Evolutionary conservation across 2,329 filamentous ascomycete species (phyloP).

Genomic region (Aspergillus costaricaensis): DNA sequence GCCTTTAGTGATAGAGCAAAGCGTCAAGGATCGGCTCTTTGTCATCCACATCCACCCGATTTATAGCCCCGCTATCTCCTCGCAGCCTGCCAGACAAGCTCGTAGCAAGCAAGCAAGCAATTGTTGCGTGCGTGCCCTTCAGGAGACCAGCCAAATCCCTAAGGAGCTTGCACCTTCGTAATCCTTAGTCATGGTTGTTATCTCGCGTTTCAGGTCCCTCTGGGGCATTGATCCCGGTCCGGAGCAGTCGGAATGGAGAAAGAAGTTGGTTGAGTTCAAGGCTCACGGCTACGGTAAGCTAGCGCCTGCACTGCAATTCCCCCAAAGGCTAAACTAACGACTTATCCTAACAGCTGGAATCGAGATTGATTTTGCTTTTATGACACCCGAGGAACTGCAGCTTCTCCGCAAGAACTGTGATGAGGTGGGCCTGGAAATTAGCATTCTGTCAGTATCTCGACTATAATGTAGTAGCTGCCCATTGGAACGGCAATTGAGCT

Average conservation of each 20-base stretch:
- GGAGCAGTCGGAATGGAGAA: constrained; percentile 22
- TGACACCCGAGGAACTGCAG: constrained; percentile 9
- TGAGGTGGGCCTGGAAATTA: constrained; percentile 21
- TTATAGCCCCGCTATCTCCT: no score
- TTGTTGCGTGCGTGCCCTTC: no score
- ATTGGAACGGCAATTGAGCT: background rate
- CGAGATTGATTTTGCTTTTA: constrained; percentile 21
- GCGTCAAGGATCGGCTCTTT: no score
- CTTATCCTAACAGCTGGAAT: constrained; percentile 17
- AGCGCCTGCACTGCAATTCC: no score
- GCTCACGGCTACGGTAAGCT: constrained; percentile 24
- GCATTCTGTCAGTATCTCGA: constrained; percentile 16
- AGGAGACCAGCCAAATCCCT: no score
- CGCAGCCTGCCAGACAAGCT: no score
- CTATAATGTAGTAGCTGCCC: no score
- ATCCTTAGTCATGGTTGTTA: constrained; percentile 8
- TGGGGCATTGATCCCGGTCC: constrained; percentile 26
- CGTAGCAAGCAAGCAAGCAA: no score
- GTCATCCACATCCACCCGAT: no score
- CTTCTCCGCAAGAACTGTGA: constrained; percentile 18
- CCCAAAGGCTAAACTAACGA: background rate
- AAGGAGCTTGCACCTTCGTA: background rate
- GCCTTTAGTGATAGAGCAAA: no score
- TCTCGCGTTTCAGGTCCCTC: constrained; percentile 23
- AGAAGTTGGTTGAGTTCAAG: constrained; percentile 24